phyloP scores from a whole-genome alignment of 75 land plant genomes.

The Sequoia sempervirens region DNA sequence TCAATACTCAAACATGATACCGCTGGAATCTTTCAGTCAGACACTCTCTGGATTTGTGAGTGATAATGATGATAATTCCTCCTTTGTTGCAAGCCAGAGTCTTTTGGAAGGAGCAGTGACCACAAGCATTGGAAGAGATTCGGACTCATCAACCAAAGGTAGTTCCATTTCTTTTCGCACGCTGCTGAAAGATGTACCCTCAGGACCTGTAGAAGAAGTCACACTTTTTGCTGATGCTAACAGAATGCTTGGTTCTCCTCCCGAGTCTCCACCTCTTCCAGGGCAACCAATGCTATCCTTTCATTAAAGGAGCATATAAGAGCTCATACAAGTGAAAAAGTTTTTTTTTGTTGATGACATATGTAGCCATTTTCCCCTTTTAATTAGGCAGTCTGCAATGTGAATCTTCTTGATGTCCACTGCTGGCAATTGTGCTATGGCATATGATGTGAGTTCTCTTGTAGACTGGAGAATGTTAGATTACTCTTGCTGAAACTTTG shows the following conservation, averaged over 20 bases:
- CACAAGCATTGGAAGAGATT: constrained; percentile 27
- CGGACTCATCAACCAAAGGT: constrained; percentile 42
- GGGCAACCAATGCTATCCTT: constrained; percentile 31
- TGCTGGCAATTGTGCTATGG: background rate
- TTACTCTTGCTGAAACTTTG: constrained; percentile 1
- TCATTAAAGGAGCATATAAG: constrained; percentile 6
- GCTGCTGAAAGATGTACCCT: constrained; percentile 29
- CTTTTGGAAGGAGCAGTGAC: constrained; percentile 20
- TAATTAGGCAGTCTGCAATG: constrained; percentile 9
- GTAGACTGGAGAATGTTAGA: constrained; percentile 7
- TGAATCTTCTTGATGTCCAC: constrained; percentile 1
- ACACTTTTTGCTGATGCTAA: constrained; percentile 33
- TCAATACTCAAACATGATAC: constrained; percentile 7
- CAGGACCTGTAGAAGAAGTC: constrained; percentile 29
- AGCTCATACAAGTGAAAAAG: constrained; percentile 5
- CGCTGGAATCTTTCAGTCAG: constrained; percentile 29
- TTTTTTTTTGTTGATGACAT: background rate
- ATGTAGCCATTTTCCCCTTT: background rate
- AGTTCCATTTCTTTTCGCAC: constrained; percentile 59
- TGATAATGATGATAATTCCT: constrained; percentile 37
- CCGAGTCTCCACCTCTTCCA: constrained; percentile 35
- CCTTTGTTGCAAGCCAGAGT: constrained; percentile 46
- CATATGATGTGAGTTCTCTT: constrained; percentile 8
- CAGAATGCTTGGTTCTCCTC: constrained; percentile 21
- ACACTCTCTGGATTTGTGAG: constrained; percentile 6